These are phyloP conservation scores for Arachis hypogaea DNA, from an alignment of 306 rosid genomes.

Conservation along the genomic window DNA sequence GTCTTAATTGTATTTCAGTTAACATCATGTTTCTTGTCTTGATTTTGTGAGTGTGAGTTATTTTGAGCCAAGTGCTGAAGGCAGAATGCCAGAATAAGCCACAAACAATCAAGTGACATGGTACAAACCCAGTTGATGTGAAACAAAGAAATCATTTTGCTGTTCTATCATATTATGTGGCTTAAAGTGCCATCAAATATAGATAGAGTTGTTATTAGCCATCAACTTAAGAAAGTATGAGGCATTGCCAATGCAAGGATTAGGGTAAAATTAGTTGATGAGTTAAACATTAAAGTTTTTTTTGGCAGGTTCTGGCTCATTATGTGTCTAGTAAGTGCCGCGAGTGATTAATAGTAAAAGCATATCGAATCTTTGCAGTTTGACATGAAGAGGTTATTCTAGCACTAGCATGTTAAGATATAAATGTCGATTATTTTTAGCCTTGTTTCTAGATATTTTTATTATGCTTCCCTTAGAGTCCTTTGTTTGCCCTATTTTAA, in stretches of 20 bases:
- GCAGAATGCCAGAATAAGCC: not conserved
- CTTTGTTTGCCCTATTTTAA: not conserved
- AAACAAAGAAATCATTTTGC: not conserved
- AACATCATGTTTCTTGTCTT: slow-evolving; percentile 1
- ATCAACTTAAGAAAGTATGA: slow-evolving; percentile 7
- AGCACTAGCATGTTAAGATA: slow-evolving; percentile 6
- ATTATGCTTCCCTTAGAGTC: not conserved
- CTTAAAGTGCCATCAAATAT: not conserved
- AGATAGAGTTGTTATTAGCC: slow-evolving; percentile 13
- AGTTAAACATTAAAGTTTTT: not conserved
- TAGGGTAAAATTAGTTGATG: slow-evolving; percentile 13
- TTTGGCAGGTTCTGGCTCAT: slow-evolving; percentile 22
- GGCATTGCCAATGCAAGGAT: not conserved
- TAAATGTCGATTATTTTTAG: slow-evolving; percentile 9
- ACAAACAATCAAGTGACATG: not conserved
- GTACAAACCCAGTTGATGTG: slow-evolving; percentile 7
- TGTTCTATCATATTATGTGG: slow-evolving; percentile 17
- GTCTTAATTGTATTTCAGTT: not conserved
- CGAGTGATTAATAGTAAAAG: not conserved
- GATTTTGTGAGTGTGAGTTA: not conserved
- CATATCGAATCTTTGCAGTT: not conserved
- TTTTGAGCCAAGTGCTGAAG: slow-evolving; percentile 4
- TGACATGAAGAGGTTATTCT: slow-evolving; percentile 15
- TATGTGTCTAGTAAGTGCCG: slow-evolving; percentile 1
- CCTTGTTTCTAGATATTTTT: slow-evolving; percentile 24